Evolutionary conservation across 306 rosid species (phyloP), one percentile per base, ranked within the genome.

Genomic region (Begonia peltatifolia): DNA sequence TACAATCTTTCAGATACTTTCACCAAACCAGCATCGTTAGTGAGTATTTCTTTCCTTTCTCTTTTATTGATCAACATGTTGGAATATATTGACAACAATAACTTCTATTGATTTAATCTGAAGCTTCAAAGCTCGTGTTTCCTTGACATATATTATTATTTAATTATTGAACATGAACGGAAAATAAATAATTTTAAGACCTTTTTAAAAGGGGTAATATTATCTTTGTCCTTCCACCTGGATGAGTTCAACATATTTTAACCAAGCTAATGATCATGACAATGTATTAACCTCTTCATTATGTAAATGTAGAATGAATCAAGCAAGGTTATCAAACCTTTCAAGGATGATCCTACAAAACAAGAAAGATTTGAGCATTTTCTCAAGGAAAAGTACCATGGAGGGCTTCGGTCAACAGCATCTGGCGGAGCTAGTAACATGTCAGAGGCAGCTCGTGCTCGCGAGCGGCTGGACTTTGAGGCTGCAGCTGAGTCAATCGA

Each of bases 401-500:
- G 99, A 59, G 99, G 99, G 57, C 76, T 90, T 36, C 94, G 99
- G 63, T 47, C 94, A 52, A 74, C 80, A 12, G 69, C 70, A 59
- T 79, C 83, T 51, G 76, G 79, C 58, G 79, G 89, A 71, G 73
- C 93, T 62, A 57, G 80, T 67, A 56, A 86, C 52, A 79, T 90
- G 96, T 76, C 99, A 54, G 99, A 90, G 70, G 87, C 76, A 58
- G 85, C 85, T 47, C 96, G 99, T 67, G 99, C 99, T 58, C 83
- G 78, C 56, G 99, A 90, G 76, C 79, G 94, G 49, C 64, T 90
- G 52, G 93, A 85, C 78, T 90, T 90, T 73, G 99, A 90, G 79
- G 92, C 92, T 57, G 93, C 94, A 25, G 94, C 99, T 20, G 94
- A 81, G 61, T 84, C 94, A 61, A 73, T 90, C 41, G 65, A 80